Evolutionary conservation across 306 rosid genomes (phyloP).

Genomic region (Psophocarpus tetragonolobus): DNA sequence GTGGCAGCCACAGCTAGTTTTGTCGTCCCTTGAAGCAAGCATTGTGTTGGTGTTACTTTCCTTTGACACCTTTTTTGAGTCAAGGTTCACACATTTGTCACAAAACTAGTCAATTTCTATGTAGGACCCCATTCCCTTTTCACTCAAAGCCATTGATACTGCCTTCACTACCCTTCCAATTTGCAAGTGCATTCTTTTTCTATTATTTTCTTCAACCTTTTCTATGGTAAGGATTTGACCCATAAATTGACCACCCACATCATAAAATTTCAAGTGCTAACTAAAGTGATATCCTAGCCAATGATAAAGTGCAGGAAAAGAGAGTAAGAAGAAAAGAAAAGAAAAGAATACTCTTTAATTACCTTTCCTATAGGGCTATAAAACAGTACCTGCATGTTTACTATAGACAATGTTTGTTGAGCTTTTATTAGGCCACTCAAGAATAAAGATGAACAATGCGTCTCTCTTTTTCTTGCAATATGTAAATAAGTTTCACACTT

Average conservation of each 20-base stretch:
- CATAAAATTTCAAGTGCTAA: not conserved
- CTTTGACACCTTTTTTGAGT: not conserved
- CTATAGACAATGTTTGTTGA: too few relatives aligned
- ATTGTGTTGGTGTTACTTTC: not conserved
- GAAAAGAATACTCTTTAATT: not conserved
- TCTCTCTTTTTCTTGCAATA: not conserved
- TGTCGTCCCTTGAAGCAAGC: too few relatives aligned
- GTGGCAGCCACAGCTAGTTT: too few relatives aligned
- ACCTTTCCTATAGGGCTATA: not conserved
- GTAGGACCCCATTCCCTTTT: conserved; percentile 9
- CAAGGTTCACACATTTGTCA: not conserved
- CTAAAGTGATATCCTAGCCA: not conserved
- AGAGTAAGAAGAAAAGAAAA: not conserved
- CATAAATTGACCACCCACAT: not conserved
- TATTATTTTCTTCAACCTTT: not conserved
- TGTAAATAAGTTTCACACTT: too few relatives aligned
- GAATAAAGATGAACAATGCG: not conserved
- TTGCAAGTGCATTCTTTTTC: not conserved
- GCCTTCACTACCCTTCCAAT: conserved; percentile 15
- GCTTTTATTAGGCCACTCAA: not conserved
- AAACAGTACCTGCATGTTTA: not conserved
- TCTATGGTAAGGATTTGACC: conserved; percentile 3
- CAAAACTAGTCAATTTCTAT: not conserved
- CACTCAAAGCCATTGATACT: not conserved
- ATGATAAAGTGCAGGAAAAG: not conserved